Evolutionary conservation across 2,329 filamentous ascomycete genomes (phyloP).

Genomic region (Zasmidium cellare): DNA sequence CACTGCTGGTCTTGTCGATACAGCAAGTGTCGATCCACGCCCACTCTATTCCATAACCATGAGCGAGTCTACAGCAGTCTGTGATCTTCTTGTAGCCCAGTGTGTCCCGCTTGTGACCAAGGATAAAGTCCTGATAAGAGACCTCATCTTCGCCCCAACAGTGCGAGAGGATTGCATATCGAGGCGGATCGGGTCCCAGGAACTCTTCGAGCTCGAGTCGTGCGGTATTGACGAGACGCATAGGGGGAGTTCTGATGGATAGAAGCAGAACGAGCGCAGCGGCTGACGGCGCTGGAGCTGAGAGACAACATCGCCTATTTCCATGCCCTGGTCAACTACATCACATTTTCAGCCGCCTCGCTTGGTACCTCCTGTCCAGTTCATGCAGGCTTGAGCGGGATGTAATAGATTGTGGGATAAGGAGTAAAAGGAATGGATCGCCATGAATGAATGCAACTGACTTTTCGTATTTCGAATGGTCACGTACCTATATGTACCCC

Average conservation of each 20-base stretch:
- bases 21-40: conserved; percentile 25
- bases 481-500: conserved; percentile 56
- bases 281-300: too few species aligned
- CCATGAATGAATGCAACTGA: not conserved
- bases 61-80: not conserved
- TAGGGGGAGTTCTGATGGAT: not conserved
- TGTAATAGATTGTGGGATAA: too few species aligned
- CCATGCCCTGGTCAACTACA: too few species aligned
- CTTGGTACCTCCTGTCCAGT: too few species aligned
- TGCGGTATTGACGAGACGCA: conserved; percentile 13
- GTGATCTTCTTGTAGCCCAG: not conserved
- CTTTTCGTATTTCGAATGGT: not conserved
- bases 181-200: conserved; percentile 3
- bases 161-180: conserved; percentile 19
- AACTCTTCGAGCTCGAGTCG: conserved; percentile 6
- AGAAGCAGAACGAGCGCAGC: too few species aligned
- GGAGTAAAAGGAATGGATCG: too few species aligned
- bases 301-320: too few species aligned
- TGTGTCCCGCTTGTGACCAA: not conserved
- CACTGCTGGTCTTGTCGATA: conserved; percentile 26
- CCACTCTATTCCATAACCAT: conserved; percentile 12
- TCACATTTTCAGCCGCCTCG: too few species aligned
- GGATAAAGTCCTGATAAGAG: conserved; percentile 5
- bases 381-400: too few species aligned
- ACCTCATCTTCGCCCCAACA: conserved; percentile 17